Evolutionary conservation across 202 grass and related monocot genomes (phyloP), one percentile per base, ranked within the genome.

Genomic region (Eragrostis tef): DNA sequence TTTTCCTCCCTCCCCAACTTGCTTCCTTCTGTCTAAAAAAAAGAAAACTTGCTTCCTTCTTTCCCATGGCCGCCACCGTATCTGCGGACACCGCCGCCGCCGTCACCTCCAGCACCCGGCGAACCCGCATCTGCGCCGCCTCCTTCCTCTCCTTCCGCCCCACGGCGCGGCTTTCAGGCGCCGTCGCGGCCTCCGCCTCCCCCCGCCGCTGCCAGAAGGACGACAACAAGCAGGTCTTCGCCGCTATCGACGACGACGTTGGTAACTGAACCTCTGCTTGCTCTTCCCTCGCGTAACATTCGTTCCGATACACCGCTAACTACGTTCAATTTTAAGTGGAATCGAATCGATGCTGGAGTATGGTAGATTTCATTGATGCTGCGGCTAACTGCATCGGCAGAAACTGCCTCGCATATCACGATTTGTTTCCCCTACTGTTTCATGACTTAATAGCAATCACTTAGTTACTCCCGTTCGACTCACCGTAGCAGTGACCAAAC

Each of bases 101-200:
- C 22, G 51, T 16, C 76, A 41, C 4, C 26, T 13, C 27, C 11
- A 51, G 47, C 77, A 17, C 12, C 26, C 46, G 19, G 10, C 48
- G 15, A 10, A 2, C 47, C 11, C 48, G n/a, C 39, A 6, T 21
- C 75, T 6, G 25, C 27, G 16, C 44, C 75, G 21, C 74, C 43
- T 51, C 60, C 63, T 67, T 53, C 47, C 11, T 67, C 27, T 78
- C 45, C 76, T 54, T 79, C 31, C n/a, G 63, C 9, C 48, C 63
- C 49, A 17, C n/a, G 49, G n/a, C 77, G 11, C 77, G 64, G 77
- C 48, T 79, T 34, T 49, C 49, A 41, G 62, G n/a, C 48, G 47
- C 48, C 31, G 63, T 67, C 29, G 61, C n/a, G 1, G 52, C 34
- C 11, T 74, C 51, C n/a, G 6, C 63, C 45, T 65, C 11, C 61